Base-by-base conservation (phyloP, 164 flowering plant genomes). In the Vitis riparia region DNA sequence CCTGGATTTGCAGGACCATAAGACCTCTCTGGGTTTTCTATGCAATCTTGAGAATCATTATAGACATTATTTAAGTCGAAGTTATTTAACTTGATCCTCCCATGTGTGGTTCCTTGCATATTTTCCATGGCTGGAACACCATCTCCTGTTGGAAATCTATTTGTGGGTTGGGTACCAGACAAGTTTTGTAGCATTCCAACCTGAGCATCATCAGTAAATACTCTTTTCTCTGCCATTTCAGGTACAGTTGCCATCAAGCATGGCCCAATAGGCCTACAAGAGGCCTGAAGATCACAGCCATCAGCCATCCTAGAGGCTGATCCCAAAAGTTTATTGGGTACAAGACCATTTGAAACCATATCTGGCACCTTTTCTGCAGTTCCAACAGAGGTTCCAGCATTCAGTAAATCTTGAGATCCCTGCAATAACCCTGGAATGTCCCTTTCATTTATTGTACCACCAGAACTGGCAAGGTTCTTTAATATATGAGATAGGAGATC, bases 41-140 rank as follows among this genome's bases (percentile, higher is more conserved):
- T 27, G 64, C 78, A 80, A 58, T 90, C 99, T 64, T 85, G 81
- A 16, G 91, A 79, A 64, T 88, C 90, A 73, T 78, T 63, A 78
- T 88, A 95, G 47, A 75, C 78, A 65, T 79, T 83, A 83, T 95
- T 95, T 76, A 95, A 71, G 84, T 95, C 99, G 80, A 95, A 74
- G 63, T 71, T 77, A 63, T 76, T 85, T 59, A 85, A 62, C 73
- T 79, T 84, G 53, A 68, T 55, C 77, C 66, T 82, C 65, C 79
- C 75, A 49, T 11, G 72, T 11, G 66, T 56, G 59, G 74, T 55
- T 62, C 74, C 77, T 64, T 37, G 48, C 47, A 50, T 72, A 64
- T 67, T 71, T 71, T 66, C 71, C 70, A 76, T 75, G 47, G 73
- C 37, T 63, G 71, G 74, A 76, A 63, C 30, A 16, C 71, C 50